phyloP scores from a whole-genome alignment of 1,284 basidiomycete genomes.

The Clitocybe nebularis region DNA sequence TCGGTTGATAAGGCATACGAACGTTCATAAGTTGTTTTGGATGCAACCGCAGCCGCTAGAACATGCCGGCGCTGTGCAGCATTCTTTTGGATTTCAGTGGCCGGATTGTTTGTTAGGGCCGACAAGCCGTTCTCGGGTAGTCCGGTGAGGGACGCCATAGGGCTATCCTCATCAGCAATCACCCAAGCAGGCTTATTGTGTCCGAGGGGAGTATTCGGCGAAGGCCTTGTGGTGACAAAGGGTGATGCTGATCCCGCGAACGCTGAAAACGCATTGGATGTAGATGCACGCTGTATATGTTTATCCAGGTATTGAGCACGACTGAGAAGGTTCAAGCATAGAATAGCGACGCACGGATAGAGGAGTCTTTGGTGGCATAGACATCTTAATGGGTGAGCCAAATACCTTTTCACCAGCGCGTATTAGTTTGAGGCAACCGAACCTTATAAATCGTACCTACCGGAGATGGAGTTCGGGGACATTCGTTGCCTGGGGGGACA shows the following conservation, averaged over 20 bases:
- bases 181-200: slow-evolving; percentile 18
- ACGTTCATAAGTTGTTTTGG: slow-evolving; percentile 14
- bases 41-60: slow-evolving; percentile 11
- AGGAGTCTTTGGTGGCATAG: slow-evolving; percentile 12
- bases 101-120: neutral
- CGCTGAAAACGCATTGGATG: slow-evolving; percentile 36
- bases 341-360: slow-evolving; percentile 11
- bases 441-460: slow-evolving; percentile 10
- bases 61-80: slow-evolving; percentile 7
- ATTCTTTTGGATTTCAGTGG: neutral
- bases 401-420: no score
- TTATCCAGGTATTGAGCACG: no score
- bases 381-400: slow-evolving; percentile 13
- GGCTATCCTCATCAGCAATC: neutral
- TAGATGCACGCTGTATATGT: slow-evolving; percentile 8
- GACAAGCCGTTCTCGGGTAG: no score
- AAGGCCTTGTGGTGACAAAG: slow-evolving; percentile 26
- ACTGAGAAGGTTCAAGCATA: neutral
- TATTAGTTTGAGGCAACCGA: no score
- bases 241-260: slow-evolving; percentile 40
- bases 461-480: slow-evolving; percentile 9
- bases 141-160: slow-evolving; percentile 1
- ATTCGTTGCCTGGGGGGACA: slow-evolving; percentile 6
- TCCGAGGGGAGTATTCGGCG: slow-evolving; percentile 12
- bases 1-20: no score